Evolutionary conservation across 2,329 filamentous ascomycete genomes (phyloP), one percentile per base, ranked within the genome.

Genomic region (Sphaceloma murrayae): DNA sequence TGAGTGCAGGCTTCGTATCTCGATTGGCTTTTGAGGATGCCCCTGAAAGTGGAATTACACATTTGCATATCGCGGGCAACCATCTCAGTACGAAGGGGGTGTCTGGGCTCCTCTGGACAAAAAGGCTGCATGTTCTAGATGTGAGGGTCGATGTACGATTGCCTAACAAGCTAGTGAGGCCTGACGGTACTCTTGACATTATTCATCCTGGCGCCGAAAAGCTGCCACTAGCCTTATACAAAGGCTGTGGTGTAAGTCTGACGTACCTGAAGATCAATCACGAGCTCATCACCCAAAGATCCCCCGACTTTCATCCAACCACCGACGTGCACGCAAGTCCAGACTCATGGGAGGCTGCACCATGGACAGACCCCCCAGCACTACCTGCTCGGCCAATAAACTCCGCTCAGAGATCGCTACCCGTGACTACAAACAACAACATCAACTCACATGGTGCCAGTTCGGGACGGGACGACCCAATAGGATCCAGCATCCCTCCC

Each of bases 31-130:
- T 78, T 19, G 74, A 78, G 51, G 68, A 75, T 50, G 61, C 71
- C 1, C 65, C 70, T 16, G 64, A 71, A 52, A 60, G 64, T 7
- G 76, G 76, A 2, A 67, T 78, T 27, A 78, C 75, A 0, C 75
- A 80, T 58, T 59, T 80, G 2, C 77, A 75, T 52, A 66, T 79
- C 10, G 66, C 74, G 3, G 67, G 67, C 5, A 80, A 79, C 46
- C 52, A 61, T 2, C 55, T 79, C 4, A 75, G 72, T 1, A 67
- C 74, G 0, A 73, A 77, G 54, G 74, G 73, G 0, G 59, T 74
- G 4, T 71, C 69, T 3, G 69, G 67, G 11, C 60, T 79, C 4
- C 53, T 78, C 8, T 60, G 67, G 38, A 73, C 73, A 5, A 63
- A 60, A 43, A 62, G 68, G 22, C 58, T 80, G 6, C 67, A 75